Conservation (phyloP, 257 asterid genomes). For the Rehmannia glutinosa region DNA sequence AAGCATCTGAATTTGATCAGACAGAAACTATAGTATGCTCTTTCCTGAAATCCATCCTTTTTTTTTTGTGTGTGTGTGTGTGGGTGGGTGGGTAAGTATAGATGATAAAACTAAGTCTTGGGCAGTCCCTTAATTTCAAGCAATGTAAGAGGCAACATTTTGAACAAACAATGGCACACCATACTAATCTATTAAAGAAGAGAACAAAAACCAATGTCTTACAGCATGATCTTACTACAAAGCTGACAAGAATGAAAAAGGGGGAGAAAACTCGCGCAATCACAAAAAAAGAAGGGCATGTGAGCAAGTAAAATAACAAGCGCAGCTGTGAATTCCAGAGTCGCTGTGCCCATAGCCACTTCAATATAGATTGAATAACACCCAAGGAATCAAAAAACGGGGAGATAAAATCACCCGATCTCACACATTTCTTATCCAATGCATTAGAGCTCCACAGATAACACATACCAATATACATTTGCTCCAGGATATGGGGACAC, state of each 20-base stretch:
- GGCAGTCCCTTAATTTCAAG: too few species aligned
- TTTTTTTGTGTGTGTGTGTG: too few species aligned
- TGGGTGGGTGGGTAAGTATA: too few species aligned
- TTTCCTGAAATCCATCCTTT: too few species aligned
- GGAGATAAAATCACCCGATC: conserved; percentile 17
- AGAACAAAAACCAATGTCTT: conserved; percentile 24
- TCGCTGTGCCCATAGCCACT: conserved; percentile 23
- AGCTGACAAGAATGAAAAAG: conserved; percentile 18
- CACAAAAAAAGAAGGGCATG: conserved; percentile 28
- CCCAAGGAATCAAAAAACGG: conserved; percentile 26
- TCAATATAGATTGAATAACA: conserved; percentile 25
- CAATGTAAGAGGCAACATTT: conserved; percentile 6
- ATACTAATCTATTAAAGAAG: conserved; percentile 25
- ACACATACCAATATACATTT: conserved; percentile 59
- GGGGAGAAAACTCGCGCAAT: conserved; percentile 18
- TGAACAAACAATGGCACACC: conserved; percentile 28
- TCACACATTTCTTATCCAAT: conserved; percentile 30
- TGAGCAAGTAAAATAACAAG: conserved; percentile 26
- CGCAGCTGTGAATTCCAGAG: conserved; percentile 19
- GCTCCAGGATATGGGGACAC: conserved; percentile 29
- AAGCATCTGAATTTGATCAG: background rate
- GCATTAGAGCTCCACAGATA: conserved; percentile 31
- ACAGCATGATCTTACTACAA: conserved; percentile 29
- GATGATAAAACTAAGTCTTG: too few species aligned
- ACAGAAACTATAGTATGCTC: too few species aligned